Conservation (phyloP, 257 asterid genomes). For the Nicotiana knightiana region DNA sequence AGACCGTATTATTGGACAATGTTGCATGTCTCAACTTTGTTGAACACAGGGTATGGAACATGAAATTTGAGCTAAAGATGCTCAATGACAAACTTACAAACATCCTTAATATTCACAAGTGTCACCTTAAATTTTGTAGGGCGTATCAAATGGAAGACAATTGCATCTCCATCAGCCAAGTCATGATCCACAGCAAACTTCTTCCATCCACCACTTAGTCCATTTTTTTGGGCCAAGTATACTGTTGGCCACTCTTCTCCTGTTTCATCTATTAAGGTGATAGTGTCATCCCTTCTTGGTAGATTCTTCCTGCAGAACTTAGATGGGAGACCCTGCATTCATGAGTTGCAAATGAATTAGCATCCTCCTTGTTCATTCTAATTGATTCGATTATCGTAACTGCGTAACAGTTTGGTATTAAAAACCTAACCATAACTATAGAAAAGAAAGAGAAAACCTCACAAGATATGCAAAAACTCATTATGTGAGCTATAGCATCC, state of each 20-base stretch:
- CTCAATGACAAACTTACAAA: not conserved
- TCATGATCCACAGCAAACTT: constrained; percentile 72
- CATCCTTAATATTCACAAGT: not conserved
- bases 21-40: not conserved
- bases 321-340: constrained; percentile 69
- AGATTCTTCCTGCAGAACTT: constrained; percentile 54
- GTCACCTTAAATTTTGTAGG: constrained; percentile 59
- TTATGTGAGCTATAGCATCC: not conserved
- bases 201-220: constrained; percentile 97
- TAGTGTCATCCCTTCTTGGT: constrained; percentile 47
- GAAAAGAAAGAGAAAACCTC: not conserved
- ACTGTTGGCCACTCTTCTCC: constrained; percentile 68
- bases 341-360: not conserved
- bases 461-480: not conserved
- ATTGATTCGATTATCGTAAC: not conserved
- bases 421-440: not conserved
- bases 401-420: not conserved
- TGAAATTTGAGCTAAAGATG: not conserved
- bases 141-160: constrained; percentile 55
- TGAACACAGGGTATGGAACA: not conserved
- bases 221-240: constrained; percentile 59
- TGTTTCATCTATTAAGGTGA: constrained; percentile 55
- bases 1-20: not conserved
- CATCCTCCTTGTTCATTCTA: not conserved
- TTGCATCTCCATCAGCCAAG: constrained; percentile 81